Conservation (phyloP, 179 eudicot genomes). For the Corrigiola litoralis region DNA sequence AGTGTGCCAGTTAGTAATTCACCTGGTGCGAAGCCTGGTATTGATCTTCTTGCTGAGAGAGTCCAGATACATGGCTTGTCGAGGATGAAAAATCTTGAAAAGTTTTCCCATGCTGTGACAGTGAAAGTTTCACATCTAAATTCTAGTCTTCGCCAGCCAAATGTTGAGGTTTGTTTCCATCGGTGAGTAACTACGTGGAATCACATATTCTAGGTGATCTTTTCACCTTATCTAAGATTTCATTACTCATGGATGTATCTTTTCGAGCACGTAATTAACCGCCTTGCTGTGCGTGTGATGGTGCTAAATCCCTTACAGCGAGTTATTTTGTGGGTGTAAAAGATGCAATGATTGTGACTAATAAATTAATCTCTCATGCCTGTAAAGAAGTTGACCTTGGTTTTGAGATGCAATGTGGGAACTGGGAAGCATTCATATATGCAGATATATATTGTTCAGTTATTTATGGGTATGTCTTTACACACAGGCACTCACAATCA, state of each 20-base stretch:
- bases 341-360: not conserved
- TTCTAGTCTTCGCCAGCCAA: slow-evolving; percentile 43
- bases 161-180: slow-evolving; percentile 75
- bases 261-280: not conserved
- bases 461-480: no score
- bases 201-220: not conserved
- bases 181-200: slow-evolving; percentile 39
- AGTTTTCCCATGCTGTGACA: slow-evolving; percentile 53
- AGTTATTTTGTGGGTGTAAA: not conserved
- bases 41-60: slow-evolving; percentile 51
- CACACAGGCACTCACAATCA: no score
- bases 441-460: no score
- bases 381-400: not conserved
- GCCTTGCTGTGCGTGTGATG: not conserved
- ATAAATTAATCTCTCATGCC: no score
- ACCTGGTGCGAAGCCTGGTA: slow-evolving; percentile 69
- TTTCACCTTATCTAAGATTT: not conserved
- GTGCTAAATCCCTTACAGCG: no score
- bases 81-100: slow-evolving; percentile 55
- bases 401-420: no score
- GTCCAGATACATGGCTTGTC: slow-evolving; percentile 62
- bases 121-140: slow-evolving; percentile 53
- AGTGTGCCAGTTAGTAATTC: slow-evolving; percentile 44
- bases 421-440: no score
- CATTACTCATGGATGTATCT: not conserved